These are phyloP conservation scores for Pseudotulostoma volvatum DNA, from an alignment of 495 filamentous ascomycete species.

Conservation along the genomic window DNA sequence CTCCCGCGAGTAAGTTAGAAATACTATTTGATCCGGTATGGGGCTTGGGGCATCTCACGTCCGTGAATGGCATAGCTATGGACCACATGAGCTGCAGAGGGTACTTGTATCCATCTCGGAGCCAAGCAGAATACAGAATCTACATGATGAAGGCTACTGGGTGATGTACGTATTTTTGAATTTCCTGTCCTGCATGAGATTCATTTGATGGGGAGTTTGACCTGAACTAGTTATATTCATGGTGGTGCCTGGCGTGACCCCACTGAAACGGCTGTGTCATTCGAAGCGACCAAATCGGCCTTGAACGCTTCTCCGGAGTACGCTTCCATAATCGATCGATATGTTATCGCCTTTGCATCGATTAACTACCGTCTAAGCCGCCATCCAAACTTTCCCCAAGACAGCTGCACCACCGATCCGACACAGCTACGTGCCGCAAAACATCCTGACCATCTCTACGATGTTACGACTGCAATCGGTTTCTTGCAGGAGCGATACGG, in stretches of 20 bases:
- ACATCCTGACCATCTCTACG: slow-evolving; percentile 61
- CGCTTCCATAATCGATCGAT: slow-evolving; percentile 3
- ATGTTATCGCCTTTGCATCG: slow-evolving; percentile 49
- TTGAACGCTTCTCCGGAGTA: neutral
- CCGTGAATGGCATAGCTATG: no score
- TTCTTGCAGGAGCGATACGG: slow-evolving; percentile 41
- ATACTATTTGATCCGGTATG: no score
- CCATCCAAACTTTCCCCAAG: slow-evolving; percentile 43
- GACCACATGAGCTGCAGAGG: slow-evolving; percentile 2
- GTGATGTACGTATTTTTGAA: slow-evolving; percentile 22
- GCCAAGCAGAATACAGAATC: neutral
- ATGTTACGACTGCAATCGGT: slow-evolving; percentile 45
- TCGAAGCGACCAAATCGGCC: slow-evolving; percentile 5
- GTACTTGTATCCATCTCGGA: slow-evolving; percentile 1
- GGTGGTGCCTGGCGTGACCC: slow-evolving; percentile 86
- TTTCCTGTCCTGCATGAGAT: neutral
- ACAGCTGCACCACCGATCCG: slow-evolving; percentile 20
- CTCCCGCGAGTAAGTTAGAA: no score
- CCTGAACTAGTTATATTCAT: slow-evolving; percentile 49
- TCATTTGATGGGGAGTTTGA: neutral
- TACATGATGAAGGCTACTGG: slow-evolving; percentile 22
- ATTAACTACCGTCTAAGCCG: slow-evolving; percentile 70
- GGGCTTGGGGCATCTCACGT: no score
- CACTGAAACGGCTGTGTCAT: slow-evolving; percentile 24
- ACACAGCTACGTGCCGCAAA: slow-evolving; percentile 28